Conservation (phyloP, 768 basidiomycete species). For the Boletus sensibilis region DNA sequence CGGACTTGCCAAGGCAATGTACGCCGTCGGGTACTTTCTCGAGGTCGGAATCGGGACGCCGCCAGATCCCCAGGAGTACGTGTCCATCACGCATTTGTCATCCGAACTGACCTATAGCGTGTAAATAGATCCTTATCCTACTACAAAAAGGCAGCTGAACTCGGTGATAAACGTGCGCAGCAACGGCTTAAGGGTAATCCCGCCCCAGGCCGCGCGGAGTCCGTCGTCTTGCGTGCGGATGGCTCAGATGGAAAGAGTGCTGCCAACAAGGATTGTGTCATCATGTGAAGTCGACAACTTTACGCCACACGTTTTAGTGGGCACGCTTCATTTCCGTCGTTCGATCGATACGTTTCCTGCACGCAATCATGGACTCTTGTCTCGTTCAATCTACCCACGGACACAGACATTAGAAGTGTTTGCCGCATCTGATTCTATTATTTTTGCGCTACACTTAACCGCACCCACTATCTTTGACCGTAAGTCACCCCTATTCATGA, state of each 20-base stretch:
- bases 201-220: constrained; percentile 57
- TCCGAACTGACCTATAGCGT: not conserved
- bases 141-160: constrained; percentile 89
- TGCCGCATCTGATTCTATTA: constrained; percentile 10
- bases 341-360: not conserved
- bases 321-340: constrained; percentile 16
- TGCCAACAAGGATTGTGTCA: constrained; percentile 77
- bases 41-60: constrained; percentile 91
- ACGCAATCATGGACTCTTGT: constrained; percentile 4
- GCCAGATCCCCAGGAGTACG: constrained; percentile 65
- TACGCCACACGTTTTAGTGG: constrained; percentile 4
- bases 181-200: constrained; percentile 73
- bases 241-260: constrained; percentile 48
- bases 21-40: constrained; percentile 95
- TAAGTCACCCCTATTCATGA: constrained; percentile 2
- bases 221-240: constrained; percentile 56
- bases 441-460: constrained; percentile 6
- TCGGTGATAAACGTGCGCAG: constrained; percentile 89
- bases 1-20: constrained; percentile 93
- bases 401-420: constrained; percentile 14
- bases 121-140: constrained; percentile 61
- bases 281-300: constrained; percentile 58
- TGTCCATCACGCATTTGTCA: constrained; percentile 18
- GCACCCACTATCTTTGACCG: constrained; percentile 2
- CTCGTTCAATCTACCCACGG: constrained; percentile 18